Conservation (phyloP, 495 filamentous ascomycete genomes). For the Hyaloscypha bicolor region DNA sequence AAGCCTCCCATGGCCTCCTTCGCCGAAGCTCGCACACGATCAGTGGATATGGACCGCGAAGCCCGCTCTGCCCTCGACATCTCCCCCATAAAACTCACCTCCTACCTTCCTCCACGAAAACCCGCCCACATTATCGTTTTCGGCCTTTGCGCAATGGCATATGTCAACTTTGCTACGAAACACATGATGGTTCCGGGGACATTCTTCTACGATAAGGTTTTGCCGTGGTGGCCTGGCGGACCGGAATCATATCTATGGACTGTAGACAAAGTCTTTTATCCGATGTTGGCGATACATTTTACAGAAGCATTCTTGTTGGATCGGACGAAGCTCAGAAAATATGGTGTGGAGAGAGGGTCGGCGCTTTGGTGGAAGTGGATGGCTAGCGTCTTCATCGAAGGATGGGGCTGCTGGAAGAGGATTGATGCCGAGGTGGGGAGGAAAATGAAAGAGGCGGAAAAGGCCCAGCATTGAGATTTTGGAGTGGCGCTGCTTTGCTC, state of each 20-base stretch:
- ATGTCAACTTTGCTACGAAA: constrained; percentile 40
- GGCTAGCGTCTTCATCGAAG: constrained; percentile 59
- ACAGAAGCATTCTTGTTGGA: constrained; percentile 55
- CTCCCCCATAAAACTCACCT: constrained; percentile 56
- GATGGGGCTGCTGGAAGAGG: constrained; percentile 52
- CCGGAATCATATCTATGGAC: constrained; percentile 54
- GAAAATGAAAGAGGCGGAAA: constrained; percentile 51
- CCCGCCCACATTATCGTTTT: constrained; percentile 46
- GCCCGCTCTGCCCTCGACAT: constrained; percentile 54
- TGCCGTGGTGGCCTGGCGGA: constrained; percentile 46
- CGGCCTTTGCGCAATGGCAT: constrained; percentile 44
- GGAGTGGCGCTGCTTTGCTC: background rate
- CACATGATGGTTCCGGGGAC: constrained; percentile 59
- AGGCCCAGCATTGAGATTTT: constrained; percentile 41
- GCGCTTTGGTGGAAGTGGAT: constrained; percentile 66
- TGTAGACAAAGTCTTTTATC: constrained; percentile 41
- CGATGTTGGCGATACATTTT: constrained; percentile 55
- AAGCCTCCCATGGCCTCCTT: constrained; percentile 61
- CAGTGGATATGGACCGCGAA: constrained; percentile 69
- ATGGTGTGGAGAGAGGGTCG: constrained; percentile 55
- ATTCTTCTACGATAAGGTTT: constrained; percentile 48
- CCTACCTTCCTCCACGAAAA: constrained; percentile 52
- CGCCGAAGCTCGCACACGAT: constrained; percentile 57
- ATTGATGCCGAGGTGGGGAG: constrained; percentile 54
- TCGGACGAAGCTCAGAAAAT: constrained; percentile 51